Base-by-base conservation (phyloP, 495 filamentous ascomycete genomes). In the Tricharina praecox region DNA sequence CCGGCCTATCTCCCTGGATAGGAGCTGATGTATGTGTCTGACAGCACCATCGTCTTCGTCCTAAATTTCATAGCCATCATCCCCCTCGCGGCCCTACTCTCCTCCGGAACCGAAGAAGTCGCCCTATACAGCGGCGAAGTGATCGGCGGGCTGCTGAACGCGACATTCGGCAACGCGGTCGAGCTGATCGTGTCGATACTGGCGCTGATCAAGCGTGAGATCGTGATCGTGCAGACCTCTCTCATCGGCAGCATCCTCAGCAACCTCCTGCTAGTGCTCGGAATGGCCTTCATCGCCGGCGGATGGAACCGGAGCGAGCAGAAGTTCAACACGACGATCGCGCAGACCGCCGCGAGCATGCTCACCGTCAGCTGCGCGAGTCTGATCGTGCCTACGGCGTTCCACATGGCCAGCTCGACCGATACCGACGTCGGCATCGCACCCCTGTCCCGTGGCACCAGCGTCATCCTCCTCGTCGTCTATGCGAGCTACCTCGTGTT, bases 251-350 rank as follows among this genome's bases (percentile, higher is more conserved):
- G 76, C 61, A 93, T 94, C 61, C 66, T 95, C 15, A 93, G 86
- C 15, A 95, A 95, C 60, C 64, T 95, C 42, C 78, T 95, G 3
- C 71, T 95, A 16, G 88, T 95, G 28, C 68, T 94, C 67, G 87
- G 87, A 15, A 87, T 90, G 79, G 86, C 78, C 60, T 95, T 95
- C 70, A 85, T 92, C 65, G 81, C 81, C 42, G 86, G 87, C 24
- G 87, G 87, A 23, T 61, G 90, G 39, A 76, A 79, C 40, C 76
- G 87, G 18, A 51, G 73, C 24, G 81, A 93, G 57, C 87, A 95
- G 53, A 77, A 75, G 61, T 95, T 95, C 72, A 95, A 95, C 66
- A 75, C 82, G 1, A 82, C 80, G 2, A 86, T 95, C n/a, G 87
- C 87, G 1, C 85, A 93, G 60, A 95, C 87, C 0, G 85, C 87